Evolutionary conservation across 1,284 basidiomycete species (phyloP), one percentile per base, ranked within the genome.

Genomic region (Porogramme epimiltina): DNA sequence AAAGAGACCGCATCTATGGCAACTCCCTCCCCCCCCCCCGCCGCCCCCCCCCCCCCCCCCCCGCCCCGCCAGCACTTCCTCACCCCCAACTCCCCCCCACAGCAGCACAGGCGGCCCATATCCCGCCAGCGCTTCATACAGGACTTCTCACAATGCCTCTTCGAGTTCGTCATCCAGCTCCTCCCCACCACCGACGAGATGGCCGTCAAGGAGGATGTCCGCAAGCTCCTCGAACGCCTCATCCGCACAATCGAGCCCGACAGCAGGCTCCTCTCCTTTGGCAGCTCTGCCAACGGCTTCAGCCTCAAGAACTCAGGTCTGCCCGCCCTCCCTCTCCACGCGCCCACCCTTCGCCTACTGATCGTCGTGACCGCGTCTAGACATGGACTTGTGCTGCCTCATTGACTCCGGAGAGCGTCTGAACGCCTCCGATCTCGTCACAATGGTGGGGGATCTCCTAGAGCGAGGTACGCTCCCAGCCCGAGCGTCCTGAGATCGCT

Each of bases 351-450:
- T n/a, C 26, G 47, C 42, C 23, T 43, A 53, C 47, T 50, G 49
- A 54, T 55, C 38, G 40, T 19, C 59, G 36, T 51, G 42, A 31
- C 40, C 41, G 42, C 22, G 18, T 13, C 42, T 66, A 95, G 96
- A 98, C 73, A 98, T 99, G 96, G 96, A 99, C 72, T 77, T 99
- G 39, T 98, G 96, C 68, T 98, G 95, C 71, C 80, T 99, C 65
- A 91, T 97, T 67, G 91, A 94, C 68, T 90, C 92, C 22, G 80
- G 85, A 51, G 85, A 83, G 68, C 89, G 76, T 61, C 80, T 84
- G 57, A 74, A 87, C 40, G 90, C 95, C 10, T 84, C 91, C 31
- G 92, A 97, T 78, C 84, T 98, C 46, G 96, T 98, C 62, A 93
- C 91, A 61, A 91, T 93, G 82, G 84, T 98, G 39, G 94, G 94